phyloP scores from a whole-genome alignment of 2,329 filamentous ascomycete genomes.

The Ilyonectria destructans region DNA sequence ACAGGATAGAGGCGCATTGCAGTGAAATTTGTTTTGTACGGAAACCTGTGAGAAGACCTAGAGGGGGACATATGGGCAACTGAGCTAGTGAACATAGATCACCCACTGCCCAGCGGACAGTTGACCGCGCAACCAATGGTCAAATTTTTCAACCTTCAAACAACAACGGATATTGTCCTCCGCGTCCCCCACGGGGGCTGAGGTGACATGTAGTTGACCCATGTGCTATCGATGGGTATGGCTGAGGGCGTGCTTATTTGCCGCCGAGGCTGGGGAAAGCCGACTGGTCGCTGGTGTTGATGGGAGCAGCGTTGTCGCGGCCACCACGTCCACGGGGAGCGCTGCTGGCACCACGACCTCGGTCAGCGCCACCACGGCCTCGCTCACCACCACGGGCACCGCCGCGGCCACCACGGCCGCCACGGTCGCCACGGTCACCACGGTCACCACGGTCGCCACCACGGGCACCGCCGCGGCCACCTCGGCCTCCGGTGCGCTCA shows the following conservation, averaged over 20 bases:
- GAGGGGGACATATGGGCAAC: conserved; percentile 50
- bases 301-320: conserved; percentile 53
- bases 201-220: conserved; percentile 46
- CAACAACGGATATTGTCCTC: conserved; percentile 50
- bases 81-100: conserved; percentile 49
- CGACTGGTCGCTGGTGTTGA: conserved; percentile 72
- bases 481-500: conserved; percentile 68
- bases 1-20: conserved; percentile 46
- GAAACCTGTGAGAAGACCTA: conserved; percentile 52
- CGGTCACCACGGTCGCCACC: conserved; percentile 59
- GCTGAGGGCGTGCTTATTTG: conserved; percentile 58
- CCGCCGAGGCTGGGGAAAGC: conserved; percentile 75
- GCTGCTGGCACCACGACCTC: conserved; percentile 36
- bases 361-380: conserved; percentile 43
- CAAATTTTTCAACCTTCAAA: conserved; percentile 54
- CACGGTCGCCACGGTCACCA: conserved; percentile 59
- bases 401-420: conserved; percentile 52
- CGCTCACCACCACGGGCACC: conserved; percentile 57
- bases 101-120: conserved; percentile 40
- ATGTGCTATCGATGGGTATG: conserved; percentile 40
- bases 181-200: conserved; percentile 37
- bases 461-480: conserved; percentile 67
- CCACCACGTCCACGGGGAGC: conserved; percentile 43
- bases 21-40: conserved; percentile 51
- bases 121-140: conserved; percentile 51